phyloP scores from a whole-genome alignment of 768 basidiomycete genomes.

The Rhodosporidiobolus sp. region DNA sequence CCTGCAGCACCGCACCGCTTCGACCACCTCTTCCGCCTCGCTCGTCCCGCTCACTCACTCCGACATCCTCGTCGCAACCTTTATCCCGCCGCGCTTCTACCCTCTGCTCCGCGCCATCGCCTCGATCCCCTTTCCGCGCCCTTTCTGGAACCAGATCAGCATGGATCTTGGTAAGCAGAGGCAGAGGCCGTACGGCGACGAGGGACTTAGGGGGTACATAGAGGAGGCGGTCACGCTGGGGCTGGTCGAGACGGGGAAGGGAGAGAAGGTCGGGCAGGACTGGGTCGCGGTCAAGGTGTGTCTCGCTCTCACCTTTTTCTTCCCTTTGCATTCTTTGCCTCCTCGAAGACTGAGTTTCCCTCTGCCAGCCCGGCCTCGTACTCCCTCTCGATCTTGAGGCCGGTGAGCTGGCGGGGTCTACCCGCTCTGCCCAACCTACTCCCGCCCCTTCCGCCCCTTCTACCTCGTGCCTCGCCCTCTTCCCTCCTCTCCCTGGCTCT shows the following conservation, averaged over 20 bases:
- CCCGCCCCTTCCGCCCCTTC: background rate
- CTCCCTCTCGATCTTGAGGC: background rate
- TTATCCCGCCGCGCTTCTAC: background rate
- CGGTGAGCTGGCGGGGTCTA: no score
- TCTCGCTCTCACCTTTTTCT: background rate
- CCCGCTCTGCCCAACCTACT: background rate
- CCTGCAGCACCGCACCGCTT: no score
- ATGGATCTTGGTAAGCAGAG: background rate
- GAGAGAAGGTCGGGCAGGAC: conserved; percentile 5
- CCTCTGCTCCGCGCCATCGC: conserved; percentile 2
- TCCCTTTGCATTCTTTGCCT: background rate
- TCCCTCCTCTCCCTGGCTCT: background rate
- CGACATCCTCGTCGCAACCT: background rate
- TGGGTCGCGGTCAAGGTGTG: conserved; percentile 7
- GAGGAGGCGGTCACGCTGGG: conserved; percentile 1
- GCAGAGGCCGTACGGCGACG: background rate
- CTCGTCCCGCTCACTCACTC: no score
- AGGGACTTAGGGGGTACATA: background rate
- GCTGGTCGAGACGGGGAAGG: background rate
- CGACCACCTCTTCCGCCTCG: background rate
- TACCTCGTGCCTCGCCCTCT: background rate
- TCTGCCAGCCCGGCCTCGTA: background rate
- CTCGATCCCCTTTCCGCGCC: background rate
- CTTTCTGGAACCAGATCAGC: conserved; percentile 4
- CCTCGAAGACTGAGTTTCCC: no score